Percentiles rank a stretch among this genome's conserved stretches.
Evolutionary conservation across 768 basidiomycete genomes (phyloP).

Genomic region (Tricholoma sp.): DNA sequence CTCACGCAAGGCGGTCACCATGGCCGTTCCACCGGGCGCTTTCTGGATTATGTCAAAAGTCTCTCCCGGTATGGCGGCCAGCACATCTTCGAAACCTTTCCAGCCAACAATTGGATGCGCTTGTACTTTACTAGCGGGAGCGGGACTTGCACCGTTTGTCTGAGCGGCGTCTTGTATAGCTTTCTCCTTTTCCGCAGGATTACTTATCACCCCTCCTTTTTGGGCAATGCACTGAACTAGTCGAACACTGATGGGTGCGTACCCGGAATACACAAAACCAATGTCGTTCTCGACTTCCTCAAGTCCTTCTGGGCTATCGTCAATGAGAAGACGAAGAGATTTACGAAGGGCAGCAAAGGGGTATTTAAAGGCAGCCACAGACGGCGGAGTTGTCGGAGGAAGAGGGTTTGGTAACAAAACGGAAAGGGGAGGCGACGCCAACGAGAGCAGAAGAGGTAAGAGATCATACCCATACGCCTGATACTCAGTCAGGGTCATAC

Average conservation of each 20-base stretch:
- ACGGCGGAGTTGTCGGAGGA: constrained; percentile 43
- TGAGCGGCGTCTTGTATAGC: constrained; percentile 23
- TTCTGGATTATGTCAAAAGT: constrained; percentile 74
- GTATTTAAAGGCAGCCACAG: constrained; percentile 47
- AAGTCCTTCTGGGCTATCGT: constrained; percentile 71
- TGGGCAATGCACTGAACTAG: constrained; percentile 92
- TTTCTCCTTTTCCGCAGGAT: constrained; percentile 62
- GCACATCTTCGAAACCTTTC: constrained; percentile 94
- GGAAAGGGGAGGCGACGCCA: constrained; percentile 62
- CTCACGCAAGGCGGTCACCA: constrained; percentile 29
- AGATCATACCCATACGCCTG: constrained; percentile 75
- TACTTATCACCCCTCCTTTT: constrained; percentile 84
- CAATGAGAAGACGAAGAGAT: constrained; percentile 86
- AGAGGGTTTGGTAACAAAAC: constrained; percentile 63
- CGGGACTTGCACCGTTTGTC: constrained; percentile 19
- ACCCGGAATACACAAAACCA: constrained; percentile 94
- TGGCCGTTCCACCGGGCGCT: constrained; percentile 22
- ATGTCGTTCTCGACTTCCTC: constrained; percentile 92
- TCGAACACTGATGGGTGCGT: constrained; percentile 88
- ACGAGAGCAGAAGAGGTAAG: constrained; percentile 62
- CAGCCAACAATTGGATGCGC: constrained; percentile 94
- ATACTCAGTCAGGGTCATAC: constrained; percentile 7
- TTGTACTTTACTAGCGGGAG: constrained; percentile 50
- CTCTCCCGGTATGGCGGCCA: constrained; percentile 78
- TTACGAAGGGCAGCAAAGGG: constrained; percentile 75